These are phyloP conservation scores for Ustilago trichophora DNA, from an alignment of 1,284 basidiomycete genomes.

Conservation along the genomic window DNA sequence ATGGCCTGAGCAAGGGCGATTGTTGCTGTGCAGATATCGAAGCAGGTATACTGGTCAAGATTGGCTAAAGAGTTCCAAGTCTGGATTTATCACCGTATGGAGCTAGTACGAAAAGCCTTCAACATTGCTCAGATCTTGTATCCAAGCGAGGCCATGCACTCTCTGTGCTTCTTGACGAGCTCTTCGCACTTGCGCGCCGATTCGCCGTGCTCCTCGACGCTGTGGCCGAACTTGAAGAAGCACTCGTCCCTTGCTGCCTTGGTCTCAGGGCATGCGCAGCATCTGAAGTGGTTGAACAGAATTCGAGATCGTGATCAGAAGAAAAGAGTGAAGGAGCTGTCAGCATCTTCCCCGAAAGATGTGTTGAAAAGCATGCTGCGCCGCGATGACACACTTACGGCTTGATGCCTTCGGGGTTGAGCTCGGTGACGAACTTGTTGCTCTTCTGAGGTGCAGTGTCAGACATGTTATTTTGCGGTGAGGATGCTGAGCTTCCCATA, in stretches of 20 bases:
- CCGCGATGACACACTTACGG: constrained; percentile 76
- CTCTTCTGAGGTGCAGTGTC: constrained; percentile 34
- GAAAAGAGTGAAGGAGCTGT: background rate
- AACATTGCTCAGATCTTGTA: constrained; percentile 62
- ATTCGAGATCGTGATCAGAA: background rate
- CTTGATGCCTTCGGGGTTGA: constrained; percentile 89
- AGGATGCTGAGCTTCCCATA: too few relatives aligned
- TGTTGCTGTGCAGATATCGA: too few relatives aligned
- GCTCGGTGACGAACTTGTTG: constrained; percentile 60
- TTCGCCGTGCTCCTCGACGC: constrained; percentile 71
- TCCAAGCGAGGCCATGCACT: constrained; percentile 81
- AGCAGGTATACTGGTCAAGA: too few relatives aligned
- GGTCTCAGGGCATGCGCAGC: constrained; percentile 94
- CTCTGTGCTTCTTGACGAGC: constrained; percentile 80
- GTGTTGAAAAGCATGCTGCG: too few relatives aligned
- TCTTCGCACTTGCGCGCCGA: constrained; percentile 82
- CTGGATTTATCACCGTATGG: too few relatives aligned
- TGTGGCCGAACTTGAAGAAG: constrained; percentile 77
- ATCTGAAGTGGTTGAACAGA: constrained; percentile 69
- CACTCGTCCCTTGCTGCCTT: constrained; percentile 91
- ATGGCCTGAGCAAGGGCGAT: too few relatives aligned
- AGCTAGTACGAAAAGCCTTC: too few relatives aligned
- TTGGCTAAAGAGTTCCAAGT: too few relatives aligned
- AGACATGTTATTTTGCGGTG: too few relatives aligned
- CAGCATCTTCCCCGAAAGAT: too few relatives aligned